Evolutionary conservation across 352 stramenopile genomes (phyloP), one percentile per base, ranked within the genome.

Genomic region (Globisporangium ultimum): DNA sequence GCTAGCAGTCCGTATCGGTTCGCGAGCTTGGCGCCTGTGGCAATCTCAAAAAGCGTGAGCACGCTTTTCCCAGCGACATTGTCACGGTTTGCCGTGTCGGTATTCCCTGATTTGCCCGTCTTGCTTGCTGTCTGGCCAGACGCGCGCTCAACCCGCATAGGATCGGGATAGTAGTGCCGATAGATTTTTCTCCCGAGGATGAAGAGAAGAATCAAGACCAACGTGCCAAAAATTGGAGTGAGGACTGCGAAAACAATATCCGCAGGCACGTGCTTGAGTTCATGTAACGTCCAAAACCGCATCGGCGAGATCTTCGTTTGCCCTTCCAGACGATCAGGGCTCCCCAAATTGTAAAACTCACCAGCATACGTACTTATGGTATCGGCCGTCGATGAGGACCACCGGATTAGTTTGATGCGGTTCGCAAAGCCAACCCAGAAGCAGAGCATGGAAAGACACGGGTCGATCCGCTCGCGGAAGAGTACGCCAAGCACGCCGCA

Each of bases 101-200:
- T n/a, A 7, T 36, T 36, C 24, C 24, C 24, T 32, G 24, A 32
- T 32, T 32, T 32, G 24, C 24, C 24, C 24, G 5, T 32, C 24
- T 32, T 32, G 24, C 24, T 32, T 5, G 24, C 24, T 32, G 24
- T 32, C 24, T 32, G 24, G 24, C 24, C 24, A 32, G 24, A 32
- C 10, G 28, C 22, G 53, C 42, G 41, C 42, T 52, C 28, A n/a
- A 54, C 48, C 6, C 28, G 38, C 9, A 55, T 18, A 20, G 36
- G 36, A 14, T 61, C 52, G 0, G 61, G 61, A 15, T 41, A 49
- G 48, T 60, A 59, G 17, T 47, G 60, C 15, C 64, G 67, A n/a
- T 68, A 69, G 2, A 60, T 9, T 21, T 84, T 84, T 10, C 71
- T 61, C 2, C 4, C 20, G 8, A 70, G 10, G 10, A 43, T 49